Conservation (phyloP, 371 early-diverging fungal genomes). For the Mitosporidium daphniae region DNA sequence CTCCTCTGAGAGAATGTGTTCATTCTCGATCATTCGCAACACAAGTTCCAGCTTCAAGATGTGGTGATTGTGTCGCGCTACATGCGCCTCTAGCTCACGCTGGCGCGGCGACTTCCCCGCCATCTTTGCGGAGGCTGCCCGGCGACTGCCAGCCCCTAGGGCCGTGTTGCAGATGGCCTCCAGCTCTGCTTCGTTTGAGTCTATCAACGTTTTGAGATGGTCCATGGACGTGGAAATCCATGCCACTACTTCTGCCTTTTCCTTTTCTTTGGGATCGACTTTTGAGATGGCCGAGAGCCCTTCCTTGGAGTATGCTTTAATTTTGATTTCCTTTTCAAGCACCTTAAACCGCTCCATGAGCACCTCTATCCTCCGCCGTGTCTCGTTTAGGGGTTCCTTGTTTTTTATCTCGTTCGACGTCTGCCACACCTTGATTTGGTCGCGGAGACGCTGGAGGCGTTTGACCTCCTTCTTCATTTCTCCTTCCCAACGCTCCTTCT, state of each 20-base stretch:
- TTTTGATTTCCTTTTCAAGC: slow-evolving; percentile 78
- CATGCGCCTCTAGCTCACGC: slow-evolving; percentile 18
- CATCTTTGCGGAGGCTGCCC: slow-evolving; percentile 1
- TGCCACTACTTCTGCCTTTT: slow-evolving; percentile 30
- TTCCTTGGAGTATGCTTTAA: slow-evolving; percentile 77
- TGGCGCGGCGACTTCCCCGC: no score
- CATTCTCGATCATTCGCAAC: slow-evolving; percentile 54
- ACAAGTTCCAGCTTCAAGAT: slow-evolving; percentile 46
- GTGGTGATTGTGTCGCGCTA: slow-evolving; percentile 58
- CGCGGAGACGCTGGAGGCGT: slow-evolving; percentile 40
- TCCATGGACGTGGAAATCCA: slow-evolving; percentile 45
- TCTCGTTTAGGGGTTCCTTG: slow-evolving; percentile 42
- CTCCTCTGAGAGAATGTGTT: slow-evolving; percentile 33
- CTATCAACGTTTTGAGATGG: slow-evolving; percentile 39
- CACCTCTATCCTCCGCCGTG: slow-evolving; percentile 59
- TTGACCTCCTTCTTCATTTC: slow-evolving; percentile 90
- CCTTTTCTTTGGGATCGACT: slow-evolving; percentile 59
- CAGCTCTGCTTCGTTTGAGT: slow-evolving; percentile 43
- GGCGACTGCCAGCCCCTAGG: slow-evolving; percentile 9
- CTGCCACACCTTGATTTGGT: slow-evolving; percentile 80
- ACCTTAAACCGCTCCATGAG: slow-evolving; percentile 93
- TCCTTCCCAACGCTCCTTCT: slow-evolving; percentile 68
- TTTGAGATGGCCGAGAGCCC: slow-evolving; percentile 33
- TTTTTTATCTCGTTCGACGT: slow-evolving; percentile 68
- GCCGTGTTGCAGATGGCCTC: no score